A percentile compares a stretch with the other conserved stretches of the same genome.
Evolutionary conservation across 345 rosid genomes (phyloP).

Genomic region (Rubroshorea leprosula): DNA sequence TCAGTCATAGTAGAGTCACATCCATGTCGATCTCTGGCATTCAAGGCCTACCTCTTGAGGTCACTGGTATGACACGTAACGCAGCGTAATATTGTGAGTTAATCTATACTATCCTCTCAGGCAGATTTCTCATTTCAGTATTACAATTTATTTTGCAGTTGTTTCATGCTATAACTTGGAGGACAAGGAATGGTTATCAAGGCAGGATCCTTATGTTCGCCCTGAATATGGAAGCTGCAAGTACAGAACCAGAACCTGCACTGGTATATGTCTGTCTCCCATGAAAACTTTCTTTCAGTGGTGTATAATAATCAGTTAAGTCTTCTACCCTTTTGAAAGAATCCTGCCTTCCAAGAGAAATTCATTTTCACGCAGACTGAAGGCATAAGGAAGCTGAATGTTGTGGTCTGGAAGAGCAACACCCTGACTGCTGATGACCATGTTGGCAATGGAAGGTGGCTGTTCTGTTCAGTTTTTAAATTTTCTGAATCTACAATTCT

Average conservation of each 20-base stretch:
- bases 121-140: no score
- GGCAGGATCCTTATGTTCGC: conserved; percentile 49
- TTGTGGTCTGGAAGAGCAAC: conserved; percentile 42
- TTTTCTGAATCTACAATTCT: background rate
- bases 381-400: conserved; percentile 40
- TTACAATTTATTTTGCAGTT: conserved; percentile 24
- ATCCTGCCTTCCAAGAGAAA: conserved; percentile 50
- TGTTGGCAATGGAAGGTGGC: conserved; percentile 45
- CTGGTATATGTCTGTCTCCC: conserved; percentile 23
- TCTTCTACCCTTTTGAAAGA: conserved; percentile 18
- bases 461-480: no score
- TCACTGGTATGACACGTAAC: no score
- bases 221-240: conserved; percentile 39
- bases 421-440: conserved; percentile 39
- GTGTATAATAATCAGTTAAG: background rate
- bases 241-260: conserved; percentile 44
- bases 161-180: conserved; percentile 43
- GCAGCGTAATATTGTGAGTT: no score
- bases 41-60: conserved; percentile 53
- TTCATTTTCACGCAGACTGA: conserved; percentile 41
- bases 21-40: no score
- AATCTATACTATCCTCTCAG: no score
- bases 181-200: conserved; percentile 50
- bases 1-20: no score
- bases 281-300: background rate